These are phyloP conservation scores for Coemansia sp. DNA, from an alignment of 192 early-diverging fungal genomes.

Conservation along the genomic window DNA sequence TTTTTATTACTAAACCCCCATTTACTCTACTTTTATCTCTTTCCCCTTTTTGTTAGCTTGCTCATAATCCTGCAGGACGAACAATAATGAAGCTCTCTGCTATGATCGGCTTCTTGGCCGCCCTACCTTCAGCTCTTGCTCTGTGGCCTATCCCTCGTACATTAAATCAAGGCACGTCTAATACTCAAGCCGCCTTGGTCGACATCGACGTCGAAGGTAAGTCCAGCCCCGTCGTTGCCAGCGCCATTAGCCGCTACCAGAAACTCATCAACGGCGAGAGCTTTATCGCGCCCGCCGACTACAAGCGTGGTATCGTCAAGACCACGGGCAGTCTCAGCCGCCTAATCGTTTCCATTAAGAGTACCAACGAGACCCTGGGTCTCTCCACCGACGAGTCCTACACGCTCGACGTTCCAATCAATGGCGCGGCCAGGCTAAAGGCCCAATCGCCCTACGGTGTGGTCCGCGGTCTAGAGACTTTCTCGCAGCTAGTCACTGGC, in stretches of 20 bases:
- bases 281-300: slow-evolving; percentile 44
- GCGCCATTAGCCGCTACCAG: slow-evolving; percentile 38
- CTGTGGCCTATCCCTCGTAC: slow-evolving; percentile 49
- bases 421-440: slow-evolving; percentile 56
- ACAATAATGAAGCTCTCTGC: slow-evolving; percentile 37
- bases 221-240: slow-evolving; percentile 18
- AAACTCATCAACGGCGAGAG: slow-evolving; percentile 37
- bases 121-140: slow-evolving; percentile 32
- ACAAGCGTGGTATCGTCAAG: slow-evolving; percentile 35
- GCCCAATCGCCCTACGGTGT: slow-evolving; percentile 68
- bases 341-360: slow-evolving; percentile 28
- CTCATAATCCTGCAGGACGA: background rate
- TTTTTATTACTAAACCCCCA: background rate
- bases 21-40: background rate
- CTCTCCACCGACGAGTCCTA: slow-evolving; percentile 69
- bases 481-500: slow-evolving; percentile 66
- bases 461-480: slow-evolving; percentile 70
- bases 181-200: slow-evolving; percentile 28
- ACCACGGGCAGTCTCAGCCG: slow-evolving; percentile 29
- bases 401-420: slow-evolving; percentile 61
- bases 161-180: slow-evolving; percentile 32
- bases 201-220: slow-evolving; percentile 26
- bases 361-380: slow-evolving; percentile 46
- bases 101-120: slow-evolving; percentile 37
- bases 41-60: background rate